These are phyloP conservation scores for Aspergillus alliaceus DNA, from an alignment of 2,329 filamentous ascomycete genomes.

Conservation along the genomic window DNA sequence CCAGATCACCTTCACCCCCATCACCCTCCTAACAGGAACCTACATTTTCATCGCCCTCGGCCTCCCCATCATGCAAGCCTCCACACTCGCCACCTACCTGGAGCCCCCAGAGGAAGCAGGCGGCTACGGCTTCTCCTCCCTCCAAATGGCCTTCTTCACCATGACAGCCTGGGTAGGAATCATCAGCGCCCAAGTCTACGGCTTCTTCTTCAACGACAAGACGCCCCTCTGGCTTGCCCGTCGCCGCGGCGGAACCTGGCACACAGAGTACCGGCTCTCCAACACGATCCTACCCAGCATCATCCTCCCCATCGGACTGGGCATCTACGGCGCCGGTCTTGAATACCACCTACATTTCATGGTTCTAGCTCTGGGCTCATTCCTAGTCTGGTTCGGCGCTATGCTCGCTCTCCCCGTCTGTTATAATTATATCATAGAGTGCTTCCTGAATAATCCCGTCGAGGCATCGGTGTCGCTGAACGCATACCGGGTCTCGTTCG, in stretches of 20 bases:
- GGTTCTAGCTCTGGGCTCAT: constrained; percentile 41
- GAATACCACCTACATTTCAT: constrained; percentile 44
- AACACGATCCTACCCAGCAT: constrained; percentile 26
- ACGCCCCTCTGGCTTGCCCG: constrained; percentile 37
- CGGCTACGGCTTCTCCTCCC: constrained; percentile 45
- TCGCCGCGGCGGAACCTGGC: constrained; percentile 31
- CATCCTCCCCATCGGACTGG: constrained; percentile 32
- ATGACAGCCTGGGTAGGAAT: constrained; percentile 46
- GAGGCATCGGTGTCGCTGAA: constrained; percentile 4
- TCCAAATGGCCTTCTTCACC: constrained; percentile 41
- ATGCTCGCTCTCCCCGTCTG: constrained; percentile 25
- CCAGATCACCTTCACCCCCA: constrained; percentile 33
- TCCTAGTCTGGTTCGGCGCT: constrained; percentile 41
- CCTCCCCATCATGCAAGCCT: constrained; percentile 35
- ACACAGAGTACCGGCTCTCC: constrained; percentile 34
- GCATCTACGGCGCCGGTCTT: constrained; percentile 40
- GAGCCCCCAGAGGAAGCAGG: constrained; percentile 30
- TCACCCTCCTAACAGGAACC: constrained; percentile 39
- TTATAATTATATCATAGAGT: constrained; percentile 29
- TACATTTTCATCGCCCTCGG: constrained; percentile 41
- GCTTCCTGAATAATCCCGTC: constrained; percentile 30
- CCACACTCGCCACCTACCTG: constrained; percentile 42
- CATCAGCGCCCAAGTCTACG: constrained; percentile 36
- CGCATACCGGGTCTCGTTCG: constrained; percentile 1
- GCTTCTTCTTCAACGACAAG: constrained; percentile 40